phyloP scores from a whole-genome alignment of 192 early-diverging fungal species.

The Lobosporangium transversale region DNA sequence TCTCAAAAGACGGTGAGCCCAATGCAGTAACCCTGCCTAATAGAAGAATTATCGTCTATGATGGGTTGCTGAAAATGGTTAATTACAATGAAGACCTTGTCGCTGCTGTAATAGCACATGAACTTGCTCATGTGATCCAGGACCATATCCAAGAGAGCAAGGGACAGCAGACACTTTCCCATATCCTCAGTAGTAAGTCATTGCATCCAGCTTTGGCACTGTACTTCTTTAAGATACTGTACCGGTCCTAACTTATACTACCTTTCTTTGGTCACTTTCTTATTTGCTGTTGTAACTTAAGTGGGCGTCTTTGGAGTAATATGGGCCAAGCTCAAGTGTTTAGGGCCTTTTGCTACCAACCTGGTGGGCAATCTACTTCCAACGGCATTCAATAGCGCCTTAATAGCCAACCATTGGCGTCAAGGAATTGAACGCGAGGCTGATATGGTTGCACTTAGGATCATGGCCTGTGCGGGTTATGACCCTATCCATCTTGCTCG shows the following conservation, averaged over 20 bases:
- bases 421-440: conserved; percentile 58
- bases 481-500: conserved; percentile 61
- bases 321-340: too few species aligned
- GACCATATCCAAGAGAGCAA: conserved; percentile 65
- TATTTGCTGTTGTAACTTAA: too few species aligned
- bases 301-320: too few species aligned
- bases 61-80: conserved; percentile 48
- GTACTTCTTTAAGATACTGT: background rate
- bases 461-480: conserved; percentile 68
- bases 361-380: conserved; percentile 17
- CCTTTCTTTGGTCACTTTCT: too few species aligned
- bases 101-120: conserved; percentile 64
- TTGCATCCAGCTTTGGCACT: background rate
- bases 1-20: conserved; percentile 38
- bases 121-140: conserved; percentile 66
- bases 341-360: conserved; percentile 1
- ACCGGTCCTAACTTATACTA: too few species aligned
- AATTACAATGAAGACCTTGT: conserved; percentile 57
- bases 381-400: conserved; percentile 35
- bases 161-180: conserved; percentile 60
- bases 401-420: conserved; percentile 49
- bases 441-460: conserved; percentile 59
- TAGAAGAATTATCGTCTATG: conserved; percentile 42
- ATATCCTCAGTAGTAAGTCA: conserved; percentile 59
- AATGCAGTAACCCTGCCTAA: conserved; percentile 51